These are phyloP conservation scores for Vachellia collinsii DNA, from an alignment of 306 rosid genomes.

Conservation along the genomic window DNA sequence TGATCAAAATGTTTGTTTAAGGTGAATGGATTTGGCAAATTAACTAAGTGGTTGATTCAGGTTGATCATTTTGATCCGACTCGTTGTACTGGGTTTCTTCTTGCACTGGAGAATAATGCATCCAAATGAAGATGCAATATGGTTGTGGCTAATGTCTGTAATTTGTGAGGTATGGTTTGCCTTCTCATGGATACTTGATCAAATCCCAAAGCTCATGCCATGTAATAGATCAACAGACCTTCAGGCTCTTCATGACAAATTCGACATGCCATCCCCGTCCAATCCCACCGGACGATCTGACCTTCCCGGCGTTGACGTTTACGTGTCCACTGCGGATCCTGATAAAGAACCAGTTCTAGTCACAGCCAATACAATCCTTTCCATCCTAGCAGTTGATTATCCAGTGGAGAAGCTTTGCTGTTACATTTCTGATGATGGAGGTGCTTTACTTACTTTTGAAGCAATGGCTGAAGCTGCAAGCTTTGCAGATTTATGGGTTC, in stretches of 20 bases:
- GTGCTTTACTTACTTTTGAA: constrained; percentile 56
- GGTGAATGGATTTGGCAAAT: background rate
- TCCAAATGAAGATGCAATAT: constrained; percentile 67
- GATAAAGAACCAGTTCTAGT: constrained; percentile 56
- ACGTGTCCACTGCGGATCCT: constrained; percentile 61
- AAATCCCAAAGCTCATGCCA: constrained; percentile 51
- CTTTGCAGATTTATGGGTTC: constrained; percentile 64
- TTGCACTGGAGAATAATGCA: constrained; percentile 72
- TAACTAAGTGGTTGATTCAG: constrained; percentile 36
- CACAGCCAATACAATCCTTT: constrained; percentile 62
- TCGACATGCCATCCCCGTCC: constrained; percentile 45
- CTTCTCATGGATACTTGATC: constrained; percentile 59
- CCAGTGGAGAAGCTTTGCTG: constrained; percentile 61
- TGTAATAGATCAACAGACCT: constrained; percentile 51
- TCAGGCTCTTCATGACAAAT: constrained; percentile 49
- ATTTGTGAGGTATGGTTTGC: constrained; percentile 61
- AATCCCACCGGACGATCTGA: constrained; percentile 63
- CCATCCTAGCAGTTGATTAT: constrained; percentile 54
- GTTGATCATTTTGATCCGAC: constrained; percentile 59
- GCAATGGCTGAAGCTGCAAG: constrained; percentile 71
- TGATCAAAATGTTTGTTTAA: background rate
- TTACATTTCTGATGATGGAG: constrained; percentile 61
- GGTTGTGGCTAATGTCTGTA: constrained; percentile 60
- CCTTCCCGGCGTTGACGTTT: constrained; percentile 50
- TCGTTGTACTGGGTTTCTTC: constrained; percentile 64